Evolutionary conservation across 495 filamentous ascomycete species (phyloP).

Genomic region (Xylaria acuta): DNA sequence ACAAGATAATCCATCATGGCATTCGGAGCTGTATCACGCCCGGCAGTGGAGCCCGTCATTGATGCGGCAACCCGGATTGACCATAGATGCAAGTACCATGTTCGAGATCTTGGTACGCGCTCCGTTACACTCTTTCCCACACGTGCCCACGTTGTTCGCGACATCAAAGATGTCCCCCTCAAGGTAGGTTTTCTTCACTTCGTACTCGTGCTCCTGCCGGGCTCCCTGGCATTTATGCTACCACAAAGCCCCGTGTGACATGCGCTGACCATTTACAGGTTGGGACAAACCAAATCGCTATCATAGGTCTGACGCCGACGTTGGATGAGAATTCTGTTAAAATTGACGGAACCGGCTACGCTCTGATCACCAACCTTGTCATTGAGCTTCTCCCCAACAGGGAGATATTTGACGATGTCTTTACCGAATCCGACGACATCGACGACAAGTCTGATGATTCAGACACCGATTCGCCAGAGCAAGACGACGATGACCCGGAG

Average conservation of each 20-base stretch:
- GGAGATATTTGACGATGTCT: conserved; percentile 63
- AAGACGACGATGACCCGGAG: conserved; percentile 40
- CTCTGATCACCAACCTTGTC: conserved; percentile 69
- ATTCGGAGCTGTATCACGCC: background rate
- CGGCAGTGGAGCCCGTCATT: background rate
- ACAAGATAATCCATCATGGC: background rate
- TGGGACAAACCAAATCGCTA: conserved; percentile 67
- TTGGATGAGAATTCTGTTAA: conserved; percentile 72
- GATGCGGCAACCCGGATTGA: conserved; percentile 35
- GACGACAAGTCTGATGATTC: conserved; percentile 38
- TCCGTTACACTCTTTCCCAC: conserved; percentile 65
- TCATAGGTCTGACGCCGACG: conserved; percentile 68
- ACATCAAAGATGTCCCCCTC: conserved; percentile 65
- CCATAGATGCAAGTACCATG: conserved; percentile 54
- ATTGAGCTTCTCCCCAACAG: conserved; percentile 67
- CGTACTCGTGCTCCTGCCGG: background rate
- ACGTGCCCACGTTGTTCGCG: conserved; percentile 66
- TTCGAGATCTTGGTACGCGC: conserved; percentile 63
- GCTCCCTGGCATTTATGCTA: background rate
- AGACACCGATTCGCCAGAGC: conserved; percentile 44
- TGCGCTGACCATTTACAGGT: conserved; percentile 45
- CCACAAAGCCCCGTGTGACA: background rate
- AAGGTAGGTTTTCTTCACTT: conserved; percentile 48
- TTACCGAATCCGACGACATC: conserved; percentile 55
- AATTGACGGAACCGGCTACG: conserved; percentile 68